Percentiles rank a stretch among this genome's conserved stretches.
phyloP scores from a whole-genome alignment of 306 rosid species.

The Fragaria ananassa region DNA sequence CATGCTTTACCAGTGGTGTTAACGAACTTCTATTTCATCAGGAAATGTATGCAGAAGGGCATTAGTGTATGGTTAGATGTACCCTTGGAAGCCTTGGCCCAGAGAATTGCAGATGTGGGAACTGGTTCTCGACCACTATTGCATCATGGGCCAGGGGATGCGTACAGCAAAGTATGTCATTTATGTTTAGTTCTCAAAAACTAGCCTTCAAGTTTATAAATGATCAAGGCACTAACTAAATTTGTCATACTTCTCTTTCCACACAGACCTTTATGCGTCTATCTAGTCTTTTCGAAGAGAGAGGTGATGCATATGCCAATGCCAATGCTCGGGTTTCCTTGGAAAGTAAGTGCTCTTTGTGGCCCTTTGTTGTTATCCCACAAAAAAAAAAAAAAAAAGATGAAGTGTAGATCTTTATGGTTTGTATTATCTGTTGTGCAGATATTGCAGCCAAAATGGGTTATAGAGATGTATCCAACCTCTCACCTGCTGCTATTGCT shows the following conservation, averaged over 20 bases:
- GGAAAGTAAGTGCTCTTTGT: slow-evolving; percentile 51
- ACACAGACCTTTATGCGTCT: slow-evolving; percentile 69
- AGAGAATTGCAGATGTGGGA: slow-evolving; percentile 84
- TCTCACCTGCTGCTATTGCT: slow-evolving; percentile 77
- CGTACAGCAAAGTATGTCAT: slow-evolving; percentile 58
- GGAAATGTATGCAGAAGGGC: slow-evolving; percentile 90
- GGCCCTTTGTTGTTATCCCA: slow-evolving; percentile 9
- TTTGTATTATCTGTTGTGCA: slow-evolving; percentile 26
- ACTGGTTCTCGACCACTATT: slow-evolving; percentile 91
- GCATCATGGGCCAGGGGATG: slow-evolving; percentile 71
- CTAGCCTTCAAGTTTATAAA: not conserved
- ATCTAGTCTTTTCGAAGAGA: slow-evolving; percentile 69
- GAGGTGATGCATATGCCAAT: slow-evolving; percentile 73
- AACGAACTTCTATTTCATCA: slow-evolving; percentile 28
- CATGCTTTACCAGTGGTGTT: not conserved
- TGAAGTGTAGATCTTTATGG: slow-evolving; percentile 2
- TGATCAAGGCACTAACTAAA: not conserved
- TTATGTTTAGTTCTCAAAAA: slow-evolving; percentile 16
- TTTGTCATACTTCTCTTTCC: slow-evolving; percentile 20
- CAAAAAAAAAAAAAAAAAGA: not conserved
- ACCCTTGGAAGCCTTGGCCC: slow-evolving; percentile 87
- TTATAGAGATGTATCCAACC: slow-evolving; percentile 48
- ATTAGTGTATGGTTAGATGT: slow-evolving; percentile 92
- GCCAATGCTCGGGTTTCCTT: slow-evolving; percentile 79
- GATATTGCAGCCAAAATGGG: slow-evolving; percentile 76